Percentiles rank a stretch among this genome's conserved stretches.
Evolutionary conservation across 192 early-diverging fungal genomes (phyloP).

Genomic region (Chytriomyces confervae): DNA sequence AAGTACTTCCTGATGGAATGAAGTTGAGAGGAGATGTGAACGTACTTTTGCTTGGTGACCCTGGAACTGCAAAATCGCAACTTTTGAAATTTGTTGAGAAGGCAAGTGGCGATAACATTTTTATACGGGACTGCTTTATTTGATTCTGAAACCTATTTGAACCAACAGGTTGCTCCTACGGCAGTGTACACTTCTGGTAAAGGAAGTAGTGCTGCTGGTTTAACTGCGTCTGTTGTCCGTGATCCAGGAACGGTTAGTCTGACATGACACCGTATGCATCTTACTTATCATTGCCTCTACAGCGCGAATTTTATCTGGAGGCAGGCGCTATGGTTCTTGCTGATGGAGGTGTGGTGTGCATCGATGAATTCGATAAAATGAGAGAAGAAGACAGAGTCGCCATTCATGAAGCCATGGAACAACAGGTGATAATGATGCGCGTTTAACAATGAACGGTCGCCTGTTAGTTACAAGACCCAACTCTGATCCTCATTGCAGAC

Average conservation of each 20-base stretch:
- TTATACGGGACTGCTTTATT: not conserved
- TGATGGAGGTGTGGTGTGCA: slow-evolving; percentile 98
- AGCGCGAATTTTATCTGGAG: slow-evolving; percentile 96
- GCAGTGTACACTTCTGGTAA: slow-evolving; percentile 99
- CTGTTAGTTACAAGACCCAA: not conserved
- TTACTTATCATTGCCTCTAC: slow-evolving; percentile 14
- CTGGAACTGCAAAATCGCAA: slow-evolving; percentile 98
- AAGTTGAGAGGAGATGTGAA: slow-evolving; percentile 97
- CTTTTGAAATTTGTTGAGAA: slow-evolving; percentile 98
- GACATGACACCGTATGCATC: not conserved
- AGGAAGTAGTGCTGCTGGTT: slow-evolving; percentile 96
- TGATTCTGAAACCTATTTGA: not conserved
- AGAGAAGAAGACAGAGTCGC: slow-evolving; percentile 98
- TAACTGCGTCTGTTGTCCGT: slow-evolving; percentile 96
- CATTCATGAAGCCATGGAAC: slow-evolving; percentile 99
- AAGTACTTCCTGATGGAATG: slow-evolving; percentile 95
- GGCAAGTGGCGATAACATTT: slow-evolving; percentile 47
- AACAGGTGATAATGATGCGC: slow-evolving; percentile 62
- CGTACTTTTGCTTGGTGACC: slow-evolving; percentile 95
- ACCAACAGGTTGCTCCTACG: slow-evolving; percentile 81
- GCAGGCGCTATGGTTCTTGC: slow-evolving; percentile 99
- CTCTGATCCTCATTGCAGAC: slow-evolving; percentile 53
- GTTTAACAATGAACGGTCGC: too few species aligned
- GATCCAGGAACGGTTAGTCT: slow-evolving; percentile 79
- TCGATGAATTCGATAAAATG: slow-evolving; percentile 99